A percentile compares a stretch with the other conserved stretches of the same genome.
Evolutionary conservation across 306 rosid genomes (phyloP).

Genomic region (Mucuna pruriens): DNA sequence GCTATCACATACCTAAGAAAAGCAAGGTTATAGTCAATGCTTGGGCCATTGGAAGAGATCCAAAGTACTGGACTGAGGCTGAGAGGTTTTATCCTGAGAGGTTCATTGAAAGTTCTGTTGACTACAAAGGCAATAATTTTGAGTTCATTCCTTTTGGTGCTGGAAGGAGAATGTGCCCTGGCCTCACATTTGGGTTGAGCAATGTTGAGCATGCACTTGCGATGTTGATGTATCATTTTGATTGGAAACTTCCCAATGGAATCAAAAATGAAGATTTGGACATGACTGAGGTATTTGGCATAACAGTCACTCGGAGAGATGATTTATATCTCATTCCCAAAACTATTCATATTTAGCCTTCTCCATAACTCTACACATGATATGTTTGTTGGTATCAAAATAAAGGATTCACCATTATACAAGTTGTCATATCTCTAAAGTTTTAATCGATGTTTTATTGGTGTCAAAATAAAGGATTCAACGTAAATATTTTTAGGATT

Average conservation of each 20-base stretch:
- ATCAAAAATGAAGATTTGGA: slow-evolving; percentile 26
- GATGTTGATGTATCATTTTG: slow-evolving; percentile 33
- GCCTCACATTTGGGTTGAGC: not conserved
- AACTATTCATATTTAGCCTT: not conserved
- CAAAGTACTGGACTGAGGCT: slow-evolving; percentile 22
- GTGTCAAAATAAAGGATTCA: too few relatives aligned
- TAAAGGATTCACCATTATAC: too few relatives aligned
- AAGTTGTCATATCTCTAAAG: too few relatives aligned
- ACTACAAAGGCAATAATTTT: slow-evolving; percentile 9
- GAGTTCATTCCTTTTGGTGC: slow-evolving; percentile 46
- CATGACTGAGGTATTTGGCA: slow-evolving; percentile 31
- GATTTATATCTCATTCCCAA: slow-evolving; percentile 7
- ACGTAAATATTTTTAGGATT: too few relatives aligned
- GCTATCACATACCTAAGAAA: slow-evolving; percentile 38
- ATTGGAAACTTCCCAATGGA: slow-evolving; percentile 24
- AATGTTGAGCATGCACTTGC: slow-evolving; percentile 31
- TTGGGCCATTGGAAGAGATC: slow-evolving; percentile 51
- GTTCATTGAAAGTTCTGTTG: slow-evolving; percentile 3
- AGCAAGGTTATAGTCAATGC: slow-evolving; percentile 33
- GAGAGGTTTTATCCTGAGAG: slow-evolving; percentile 39
- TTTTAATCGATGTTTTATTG: too few relatives aligned
- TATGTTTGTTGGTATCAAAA: too few relatives aligned
- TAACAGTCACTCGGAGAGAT: not conserved
- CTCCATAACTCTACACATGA: too few relatives aligned
- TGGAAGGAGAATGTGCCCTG: slow-evolving; percentile 42